A percentile compares a stretch with the other conserved stretches of the same genome.
Evolutionary conservation across 2,329 filamentous ascomycete species (phyloP).

Genomic region (Venturia oleaginea): DNA sequence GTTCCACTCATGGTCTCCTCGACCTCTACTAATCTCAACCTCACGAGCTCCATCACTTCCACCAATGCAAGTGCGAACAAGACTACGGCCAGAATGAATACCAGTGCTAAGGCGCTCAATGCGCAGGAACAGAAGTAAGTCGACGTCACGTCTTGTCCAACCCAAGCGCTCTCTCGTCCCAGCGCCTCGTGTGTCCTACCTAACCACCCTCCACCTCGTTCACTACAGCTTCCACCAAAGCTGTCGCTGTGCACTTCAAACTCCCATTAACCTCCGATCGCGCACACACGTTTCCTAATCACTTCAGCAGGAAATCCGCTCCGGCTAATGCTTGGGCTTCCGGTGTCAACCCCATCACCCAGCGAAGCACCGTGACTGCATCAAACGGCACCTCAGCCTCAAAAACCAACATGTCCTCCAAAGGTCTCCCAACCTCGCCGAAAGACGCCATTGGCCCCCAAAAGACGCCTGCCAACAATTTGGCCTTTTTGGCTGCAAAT

Average conservation of each 20-base stretch:
- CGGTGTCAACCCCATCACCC: conserved; percentile 52
- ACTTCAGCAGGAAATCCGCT: background rate
- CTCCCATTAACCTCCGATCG: background rate
- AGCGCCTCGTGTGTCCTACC: background rate
- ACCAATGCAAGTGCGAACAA: conserved; percentile 30
- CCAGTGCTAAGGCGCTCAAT: conserved; percentile 32
- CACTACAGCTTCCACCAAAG: background rate
- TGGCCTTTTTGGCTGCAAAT: conserved; percentile 40
- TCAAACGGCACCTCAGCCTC: conserved; percentile 42
- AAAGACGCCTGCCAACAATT: conserved; percentile 50
- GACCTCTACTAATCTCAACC: conserved; percentile 3
- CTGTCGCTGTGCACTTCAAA: background rate
- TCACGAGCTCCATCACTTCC: conserved; percentile 19
- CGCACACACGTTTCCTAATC: background rate
- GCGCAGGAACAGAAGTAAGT: conserved; percentile 34
- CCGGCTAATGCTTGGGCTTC: conserved; percentile 49
- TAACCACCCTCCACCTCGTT: background rate
- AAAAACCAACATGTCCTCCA: conserved; percentile 34
- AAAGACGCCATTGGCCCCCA: conserved; percentile 44
- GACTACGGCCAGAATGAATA: conserved; percentile 41
- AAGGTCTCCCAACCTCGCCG: conserved; percentile 25
- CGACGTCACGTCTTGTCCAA: background rate
- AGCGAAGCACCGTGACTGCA: conserved; percentile 40
- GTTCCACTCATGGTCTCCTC: background rate
- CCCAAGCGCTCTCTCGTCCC: background rate